Conservation (phyloP, 2,329 filamentous ascomycete species). For the Colletotrichum musicola region DNA sequence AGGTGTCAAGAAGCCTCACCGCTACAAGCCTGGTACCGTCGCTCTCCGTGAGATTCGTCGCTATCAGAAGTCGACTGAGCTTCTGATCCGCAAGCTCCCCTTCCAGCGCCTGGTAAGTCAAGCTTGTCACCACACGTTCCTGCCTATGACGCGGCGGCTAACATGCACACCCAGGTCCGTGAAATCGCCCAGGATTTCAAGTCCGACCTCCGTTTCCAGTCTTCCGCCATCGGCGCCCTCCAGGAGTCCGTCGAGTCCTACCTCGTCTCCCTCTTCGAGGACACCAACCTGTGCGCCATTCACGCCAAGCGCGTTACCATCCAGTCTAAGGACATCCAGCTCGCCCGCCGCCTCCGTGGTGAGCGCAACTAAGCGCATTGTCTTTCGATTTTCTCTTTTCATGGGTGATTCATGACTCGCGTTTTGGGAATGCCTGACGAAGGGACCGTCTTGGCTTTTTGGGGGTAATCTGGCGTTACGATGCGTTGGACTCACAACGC, state of each 20-base stretch:
- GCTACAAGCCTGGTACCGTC: conserved; percentile 86
- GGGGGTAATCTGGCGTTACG: conserved; percentile 61
- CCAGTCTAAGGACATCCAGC: conserved; percentile 96
- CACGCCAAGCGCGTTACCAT: conserved; percentile 99
- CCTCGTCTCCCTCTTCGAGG: conserved; percentile 97
- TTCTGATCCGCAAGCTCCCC: conserved; percentile 94
- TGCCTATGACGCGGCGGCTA: background rate
- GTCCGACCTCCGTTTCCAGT: conserved; percentile 97
- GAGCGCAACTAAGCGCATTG: conserved; percentile 80
- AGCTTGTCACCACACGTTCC: background rate
- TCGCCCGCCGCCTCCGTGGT: conserved; percentile 93
- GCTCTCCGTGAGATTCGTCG: conserved; percentile 93
- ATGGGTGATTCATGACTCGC: conserved; percentile 56
- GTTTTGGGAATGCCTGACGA: conserved; percentile 56
- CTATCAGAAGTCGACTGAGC: conserved; percentile 92
- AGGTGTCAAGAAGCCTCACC: conserved; percentile 96
- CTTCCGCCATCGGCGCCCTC: conserved; percentile 94
- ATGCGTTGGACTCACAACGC: conserved; percentile 55
- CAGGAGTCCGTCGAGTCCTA: conserved; percentile 99
- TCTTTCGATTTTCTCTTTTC: conserved; percentile 43
- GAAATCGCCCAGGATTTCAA: conserved; percentile 98
- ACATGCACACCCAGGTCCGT: conserved; percentile 70
- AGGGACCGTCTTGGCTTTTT: conserved; percentile 44
- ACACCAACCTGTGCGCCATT: conserved; percentile 98
- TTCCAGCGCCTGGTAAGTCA: conserved; percentile 88